phyloP scores from a whole-genome alignment of 2,329 filamentous ascomycete species.

The Colletotrichum lini region DNA sequence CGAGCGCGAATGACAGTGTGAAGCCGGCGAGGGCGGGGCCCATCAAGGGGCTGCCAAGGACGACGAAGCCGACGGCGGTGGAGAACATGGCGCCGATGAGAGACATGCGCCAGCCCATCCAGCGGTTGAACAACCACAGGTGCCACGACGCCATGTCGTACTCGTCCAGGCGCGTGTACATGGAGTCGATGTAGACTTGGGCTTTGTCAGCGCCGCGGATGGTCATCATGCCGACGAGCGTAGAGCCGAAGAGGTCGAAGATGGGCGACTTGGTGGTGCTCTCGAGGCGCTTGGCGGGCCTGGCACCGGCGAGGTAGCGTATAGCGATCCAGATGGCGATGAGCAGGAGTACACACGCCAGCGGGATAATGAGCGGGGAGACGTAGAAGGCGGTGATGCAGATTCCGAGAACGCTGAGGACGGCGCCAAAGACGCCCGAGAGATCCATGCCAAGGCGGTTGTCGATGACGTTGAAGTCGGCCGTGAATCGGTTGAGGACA shows the following conservation, averaged over 20 bases:
- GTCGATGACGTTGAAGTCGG: constrained; percentile 83
- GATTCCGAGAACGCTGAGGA: constrained; percentile 75
- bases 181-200: constrained; percentile 75
- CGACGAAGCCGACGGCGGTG: constrained; percentile 73
- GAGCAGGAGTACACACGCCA: constrained; percentile 71
- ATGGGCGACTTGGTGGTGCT: constrained; percentile 84
- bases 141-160: constrained; percentile 77
- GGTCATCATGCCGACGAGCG: constrained; percentile 79
- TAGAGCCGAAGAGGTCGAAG: constrained; percentile 84
- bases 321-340: constrained; percentile 72
- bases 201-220: constrained; percentile 83
- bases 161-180: constrained; percentile 78
- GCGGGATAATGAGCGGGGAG: constrained; percentile 75
- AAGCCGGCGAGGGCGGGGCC: constrained; percentile 82
- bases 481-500: constrained; percentile 83
- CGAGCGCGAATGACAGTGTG: constrained; percentile 79
- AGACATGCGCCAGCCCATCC: constrained; percentile 82
- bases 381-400: constrained; percentile 78
- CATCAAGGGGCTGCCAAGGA: constrained; percentile 73
- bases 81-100: constrained; percentile 79
- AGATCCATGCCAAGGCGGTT: constrained; percentile 75
- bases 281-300: constrained; percentile 84
- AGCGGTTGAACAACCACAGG: constrained; percentile 81
- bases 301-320: constrained; percentile 77
- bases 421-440: constrained; percentile 70